Percentiles rank a stretch among this genome's conserved stretches.
These are phyloP conservation scores for Leccinum angustisporum DNA, from an alignment of 1,284 basidiomycete genomes.

Conservation along the genomic window DNA sequence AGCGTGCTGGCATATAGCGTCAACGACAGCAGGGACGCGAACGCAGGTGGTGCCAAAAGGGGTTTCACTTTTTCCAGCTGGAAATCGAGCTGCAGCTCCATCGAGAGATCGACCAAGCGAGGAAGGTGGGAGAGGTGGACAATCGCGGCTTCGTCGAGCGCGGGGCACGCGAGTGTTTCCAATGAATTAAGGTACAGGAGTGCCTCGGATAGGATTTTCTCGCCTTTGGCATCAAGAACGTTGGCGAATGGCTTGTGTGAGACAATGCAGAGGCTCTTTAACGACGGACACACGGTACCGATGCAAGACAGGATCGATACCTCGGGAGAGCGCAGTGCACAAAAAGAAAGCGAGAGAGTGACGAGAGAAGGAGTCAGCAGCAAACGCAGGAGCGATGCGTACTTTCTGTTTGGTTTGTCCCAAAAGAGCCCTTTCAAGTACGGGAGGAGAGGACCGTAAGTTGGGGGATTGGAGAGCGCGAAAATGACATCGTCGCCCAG, in stretches of 20 bases:
- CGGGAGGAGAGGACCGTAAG: slow-evolving; percentile 24
- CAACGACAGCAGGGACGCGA: slow-evolving; percentile 14
- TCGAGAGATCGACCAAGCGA: slow-evolving; percentile 15
- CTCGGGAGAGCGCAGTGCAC: slow-evolving; percentile 16
- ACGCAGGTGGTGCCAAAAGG: slow-evolving; percentile 16
- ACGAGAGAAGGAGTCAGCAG: slow-evolving; percentile 25
- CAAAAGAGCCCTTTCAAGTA: slow-evolving; percentile 24
- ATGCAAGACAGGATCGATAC: slow-evolving; percentile 24
- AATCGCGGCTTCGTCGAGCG: slow-evolving; percentile 25
- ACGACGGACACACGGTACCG: slow-evolving; percentile 21
- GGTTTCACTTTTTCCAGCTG: slow-evolving; percentile 16
- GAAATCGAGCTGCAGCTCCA: slow-evolving; percentile 18
- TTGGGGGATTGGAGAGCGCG: slow-evolving; percentile 26
- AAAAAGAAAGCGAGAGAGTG: slow-evolving; percentile 14
- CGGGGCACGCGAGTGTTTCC: slow-evolving; percentile 19
- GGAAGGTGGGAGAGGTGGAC: slow-evolving; percentile 26
- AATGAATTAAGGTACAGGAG: slow-evolving; percentile 21
- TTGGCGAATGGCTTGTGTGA: not conserved
- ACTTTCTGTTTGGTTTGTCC: slow-evolving; percentile 15
- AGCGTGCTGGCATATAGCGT: slow-evolving; percentile 11
- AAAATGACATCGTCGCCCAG: slow-evolving; percentile 25
- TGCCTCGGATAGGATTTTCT: slow-evolving; percentile 22
- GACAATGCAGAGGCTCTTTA: slow-evolving; percentile 19
- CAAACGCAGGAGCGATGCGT: slow-evolving; percentile 25
- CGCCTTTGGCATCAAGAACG: slow-evolving; percentile 8